Conservation (phyloP, 805 yeast genomes). For the Allodekkera sacchari region DNA sequence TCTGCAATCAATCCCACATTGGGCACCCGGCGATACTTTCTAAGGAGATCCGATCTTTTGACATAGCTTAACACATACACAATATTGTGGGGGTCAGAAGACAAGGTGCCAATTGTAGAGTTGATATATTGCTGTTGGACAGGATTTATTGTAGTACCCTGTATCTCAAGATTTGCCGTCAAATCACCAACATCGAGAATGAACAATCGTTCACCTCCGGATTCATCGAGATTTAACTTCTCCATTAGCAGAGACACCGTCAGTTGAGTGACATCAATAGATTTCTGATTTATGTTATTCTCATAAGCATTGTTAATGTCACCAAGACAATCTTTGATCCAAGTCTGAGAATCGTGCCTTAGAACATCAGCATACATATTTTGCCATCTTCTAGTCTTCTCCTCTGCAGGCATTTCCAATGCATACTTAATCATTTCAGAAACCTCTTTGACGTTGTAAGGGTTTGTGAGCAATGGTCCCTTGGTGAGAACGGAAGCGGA, state of each 20-base stretch:
- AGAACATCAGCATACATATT: slow-evolving; percentile 48
- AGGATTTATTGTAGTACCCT: slow-evolving; percentile 32
- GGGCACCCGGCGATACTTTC: slow-evolving; percentile 57
- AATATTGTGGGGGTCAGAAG: slow-evolving; percentile 47
- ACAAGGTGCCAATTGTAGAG: slow-evolving; percentile 49
- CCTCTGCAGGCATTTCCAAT: slow-evolving; percentile 56
- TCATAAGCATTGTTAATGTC: slow-evolving; percentile 46
- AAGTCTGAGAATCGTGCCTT: slow-evolving; percentile 61
- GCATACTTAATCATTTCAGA: slow-evolving; percentile 55
- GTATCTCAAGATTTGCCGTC: slow-evolving; percentile 24
- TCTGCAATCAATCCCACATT: slow-evolving; percentile 83
- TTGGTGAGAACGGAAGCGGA: slow-evolving; percentile 69
- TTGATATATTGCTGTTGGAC: slow-evolving; percentile 58
- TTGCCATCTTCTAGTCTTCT: slow-evolving; percentile 55
- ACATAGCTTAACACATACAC: slow-evolving; percentile 68
- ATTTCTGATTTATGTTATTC: slow-evolving; percentile 21
- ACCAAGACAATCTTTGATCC: slow-evolving; percentile 56
- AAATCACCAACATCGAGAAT: slow-evolving; percentile 44
- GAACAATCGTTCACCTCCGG: slow-evolving; percentile 34
- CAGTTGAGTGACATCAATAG: slow-evolving; percentile 14
- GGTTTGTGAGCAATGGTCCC: slow-evolving; percentile 76
- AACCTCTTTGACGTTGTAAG: slow-evolving; percentile 75
- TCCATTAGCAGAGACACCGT: slow-evolving; percentile 8
- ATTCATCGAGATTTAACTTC: neutral
- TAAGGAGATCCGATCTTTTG: slow-evolving; percentile 55